Conservation (phyloP, 148 eudicot genomes). For the Limonium bicolor region DNA sequence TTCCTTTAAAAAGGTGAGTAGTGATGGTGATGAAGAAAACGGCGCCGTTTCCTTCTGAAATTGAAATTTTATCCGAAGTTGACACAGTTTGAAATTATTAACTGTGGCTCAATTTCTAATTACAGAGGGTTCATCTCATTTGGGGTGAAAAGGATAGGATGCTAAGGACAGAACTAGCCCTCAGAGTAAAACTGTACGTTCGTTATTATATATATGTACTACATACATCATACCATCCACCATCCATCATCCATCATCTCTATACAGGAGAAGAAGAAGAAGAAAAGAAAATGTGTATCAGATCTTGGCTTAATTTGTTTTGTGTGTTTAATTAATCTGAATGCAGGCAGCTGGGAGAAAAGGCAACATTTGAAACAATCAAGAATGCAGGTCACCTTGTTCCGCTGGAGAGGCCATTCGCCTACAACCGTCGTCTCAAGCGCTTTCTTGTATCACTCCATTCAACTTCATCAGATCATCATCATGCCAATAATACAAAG, state of each 20-base stretch:
- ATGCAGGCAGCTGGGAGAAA: constrained; percentile 69
- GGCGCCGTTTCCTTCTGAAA: too few species aligned
- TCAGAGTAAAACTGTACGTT: constrained; percentile 68
- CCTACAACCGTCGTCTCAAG: constrained; percentile 51
- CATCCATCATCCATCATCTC: background rate
- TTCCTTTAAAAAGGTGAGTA: constrained; percentile 43
- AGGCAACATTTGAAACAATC: constrained; percentile 41
- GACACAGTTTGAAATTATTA: too few species aligned
- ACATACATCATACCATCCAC: too few species aligned
- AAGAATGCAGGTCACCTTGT: constrained; percentile 76
- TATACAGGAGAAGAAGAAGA: background rate
- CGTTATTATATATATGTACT: too few species aligned
- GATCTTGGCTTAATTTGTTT: background rate
- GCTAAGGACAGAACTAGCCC: constrained; percentile 55
- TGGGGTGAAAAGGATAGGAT: constrained; percentile 91
- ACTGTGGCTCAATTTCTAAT: background rate
- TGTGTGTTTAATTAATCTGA: constrained; percentile 1
- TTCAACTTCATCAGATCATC: too few species aligned
- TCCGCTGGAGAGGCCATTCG: constrained; percentile 66
- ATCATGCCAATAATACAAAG: too few species aligned
- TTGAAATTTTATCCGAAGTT: too few species aligned
- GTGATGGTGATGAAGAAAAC: too few species aligned
- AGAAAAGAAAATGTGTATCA: background rate
- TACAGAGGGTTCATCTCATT: constrained; percentile 66
- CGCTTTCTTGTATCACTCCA: constrained; percentile 56